A percentile compares a stretch with the other conserved stretches of the same genome.
Conservation (phyloP, 2,329 filamentous ascomycete genomes). For the Myriosclerotinia scirpicola region DNA sequence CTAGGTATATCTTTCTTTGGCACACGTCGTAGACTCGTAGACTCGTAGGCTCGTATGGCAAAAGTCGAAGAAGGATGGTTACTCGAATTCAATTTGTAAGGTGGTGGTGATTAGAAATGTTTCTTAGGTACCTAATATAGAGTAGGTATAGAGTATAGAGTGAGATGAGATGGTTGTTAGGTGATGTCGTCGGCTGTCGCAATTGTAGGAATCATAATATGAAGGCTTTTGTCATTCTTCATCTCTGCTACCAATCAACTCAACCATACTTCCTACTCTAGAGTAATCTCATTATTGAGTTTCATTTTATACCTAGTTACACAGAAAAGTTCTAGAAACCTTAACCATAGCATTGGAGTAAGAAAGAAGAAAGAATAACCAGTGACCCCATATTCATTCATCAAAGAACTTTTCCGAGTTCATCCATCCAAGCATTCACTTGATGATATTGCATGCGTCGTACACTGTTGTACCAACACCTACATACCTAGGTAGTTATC, state of each 20-base stretch:
- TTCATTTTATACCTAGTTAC: neutral
- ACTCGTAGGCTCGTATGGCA: too few relatives aligned
- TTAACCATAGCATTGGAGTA: too few relatives aligned
- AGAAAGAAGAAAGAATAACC: neutral
- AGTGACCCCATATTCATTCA: neutral
- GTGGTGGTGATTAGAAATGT: neutral
- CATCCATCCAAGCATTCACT: neutral
- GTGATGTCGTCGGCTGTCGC: neutral
- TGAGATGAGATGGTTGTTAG: neutral
- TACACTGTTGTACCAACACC: too few relatives aligned
- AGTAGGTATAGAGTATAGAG: neutral
- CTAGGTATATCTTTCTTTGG: too few relatives aligned
- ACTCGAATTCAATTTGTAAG: neutral
- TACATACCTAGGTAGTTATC: neutral
- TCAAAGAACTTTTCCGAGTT: slow-evolving; percentile 11
- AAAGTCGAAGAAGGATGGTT: neutral
- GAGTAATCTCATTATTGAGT: neutral
- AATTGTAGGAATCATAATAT: neutral
- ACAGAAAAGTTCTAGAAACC: too few relatives aligned
- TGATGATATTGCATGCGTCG: slow-evolving; percentile 1
- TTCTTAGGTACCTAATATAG: neutral
- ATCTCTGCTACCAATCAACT: neutral
- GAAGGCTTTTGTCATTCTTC: neutral
- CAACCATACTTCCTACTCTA: neutral
- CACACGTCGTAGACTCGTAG: too few relatives aligned